Evolutionary conservation across 345 rosid genomes (phyloP).

Genomic region (Adansonia digitata): DNA sequence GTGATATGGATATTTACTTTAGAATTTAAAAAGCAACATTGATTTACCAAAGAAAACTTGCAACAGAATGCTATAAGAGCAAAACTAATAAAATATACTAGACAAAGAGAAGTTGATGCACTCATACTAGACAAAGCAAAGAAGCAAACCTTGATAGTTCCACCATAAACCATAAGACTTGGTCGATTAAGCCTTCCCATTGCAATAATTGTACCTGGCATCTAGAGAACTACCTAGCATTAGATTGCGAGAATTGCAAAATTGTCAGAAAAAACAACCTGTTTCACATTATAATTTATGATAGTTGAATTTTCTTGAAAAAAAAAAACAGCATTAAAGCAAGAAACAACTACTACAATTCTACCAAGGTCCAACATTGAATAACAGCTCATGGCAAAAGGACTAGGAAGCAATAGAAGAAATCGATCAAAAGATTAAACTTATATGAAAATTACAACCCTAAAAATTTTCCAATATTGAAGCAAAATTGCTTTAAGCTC

Average conservation of each 20-base stretch:
- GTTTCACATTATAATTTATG: background rate
- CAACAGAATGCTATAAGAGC: background rate
- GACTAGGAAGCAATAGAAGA: background rate
- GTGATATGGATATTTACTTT: background rate
- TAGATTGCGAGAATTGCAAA: constrained; percentile 10
- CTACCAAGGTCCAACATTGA: background rate
- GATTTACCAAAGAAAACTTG: background rate
- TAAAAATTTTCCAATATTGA: background rate
- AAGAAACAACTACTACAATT: background rate
- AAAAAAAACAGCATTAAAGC: background rate
- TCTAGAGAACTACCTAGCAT: constrained; percentile 36
- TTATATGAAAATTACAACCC: background rate
- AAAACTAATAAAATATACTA: background rate
- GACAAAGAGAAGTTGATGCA: background rate
- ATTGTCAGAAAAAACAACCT: background rate
- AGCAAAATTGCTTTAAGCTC: background rate
- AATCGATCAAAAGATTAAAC: background rate
- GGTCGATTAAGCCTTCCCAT: constrained; percentile 99
- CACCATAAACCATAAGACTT: constrained; percentile 94
- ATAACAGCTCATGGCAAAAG: background rate
- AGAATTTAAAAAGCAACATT: background rate
- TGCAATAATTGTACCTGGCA: constrained; percentile 99
- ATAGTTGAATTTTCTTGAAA: background rate
- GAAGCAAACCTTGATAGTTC: constrained; percentile 76
- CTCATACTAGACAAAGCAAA: constrained; percentile 1